Base-by-base conservation (phyloP, 2,329 filamentous ascomycete species). In the Aspergillus neoniger region DNA sequence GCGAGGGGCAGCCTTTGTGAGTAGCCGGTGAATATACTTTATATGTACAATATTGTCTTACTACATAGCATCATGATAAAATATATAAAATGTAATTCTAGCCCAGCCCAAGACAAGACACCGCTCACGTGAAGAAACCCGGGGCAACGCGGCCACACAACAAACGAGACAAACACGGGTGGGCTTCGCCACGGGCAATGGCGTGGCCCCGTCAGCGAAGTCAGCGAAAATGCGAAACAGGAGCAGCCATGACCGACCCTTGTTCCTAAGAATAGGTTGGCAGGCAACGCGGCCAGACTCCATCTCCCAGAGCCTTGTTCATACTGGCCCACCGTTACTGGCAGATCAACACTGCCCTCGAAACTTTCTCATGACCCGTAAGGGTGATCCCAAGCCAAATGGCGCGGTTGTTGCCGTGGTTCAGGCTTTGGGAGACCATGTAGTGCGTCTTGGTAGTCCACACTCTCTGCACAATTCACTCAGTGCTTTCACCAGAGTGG, bases 261-360 rank as follows among this genome's bases (percentile, higher is more conserved):
- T 36, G 28, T 55, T 64, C 59, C 63, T 64, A 64, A 64, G 62
- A 64, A 64, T 64, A 64, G 60, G 48, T 39, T 48, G 50, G 49
- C 23, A 55, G 55, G 58, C 63, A 59, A 63, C 58, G 60, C 63
- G 61, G 58, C 60, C 58, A 54, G 49, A 49, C 54, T 59, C 44
- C 44, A 39, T 30, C 53, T n/a, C 39, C 38, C 39, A n/a, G 17
- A 28, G 53, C 39, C 47, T 30, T 55, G 53, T 32, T 30, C 44
- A 41, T 39, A 30, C 53, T 44, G 53, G 53, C 53, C 53, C 53
- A 55, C 55, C 47, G 39, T 59, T 44, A 55, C 49, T 36, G 48
- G 50, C 44, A 10, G 63, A 63, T 61, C 60, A 30, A 57, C 63
- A 28, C 63, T 59, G 56, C 49, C 53, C 32, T 59, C 55, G 57